Evolutionary conservation across 208 protist genomes (phyloP).

Genomic region (Crithidia thermophila): DNA sequence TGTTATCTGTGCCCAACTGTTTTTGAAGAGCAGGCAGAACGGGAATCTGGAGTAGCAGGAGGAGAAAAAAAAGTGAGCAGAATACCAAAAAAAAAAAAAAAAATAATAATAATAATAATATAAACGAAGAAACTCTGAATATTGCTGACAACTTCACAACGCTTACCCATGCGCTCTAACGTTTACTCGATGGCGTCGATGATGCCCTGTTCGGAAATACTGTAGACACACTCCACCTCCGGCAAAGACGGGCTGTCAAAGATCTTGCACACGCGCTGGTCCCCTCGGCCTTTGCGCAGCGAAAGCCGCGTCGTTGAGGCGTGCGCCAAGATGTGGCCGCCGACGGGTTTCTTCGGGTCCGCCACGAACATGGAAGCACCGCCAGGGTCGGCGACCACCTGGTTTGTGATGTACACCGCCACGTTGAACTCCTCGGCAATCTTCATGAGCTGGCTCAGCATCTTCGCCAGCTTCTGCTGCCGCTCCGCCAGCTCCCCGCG

Average conservation of each 20-base stretch:
- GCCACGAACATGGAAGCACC: slow-evolving; percentile 97
- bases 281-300: slow-evolving; percentile 96
- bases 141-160: no score
- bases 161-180: no score
- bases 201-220: slow-evolving; percentile 97
- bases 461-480: slow-evolving; percentile 94
- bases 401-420: slow-evolving; percentile 99
- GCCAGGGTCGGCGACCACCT: slow-evolving; percentile 98
- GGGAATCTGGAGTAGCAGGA: slow-evolving; percentile 21
- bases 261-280: slow-evolving; percentile 98
- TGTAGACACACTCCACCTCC: slow-evolving; percentile 96
- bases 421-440: slow-evolving; percentile 99
- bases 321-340: slow-evolving; percentile 99
- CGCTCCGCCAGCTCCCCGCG: slow-evolving; percentile 97
- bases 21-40: slow-evolving; percentile 12
- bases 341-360: slow-evolving; percentile 99
- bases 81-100: slow-evolving; percentile 11
- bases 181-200: slow-evolving; percentile 91
- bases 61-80: slow-evolving; percentile 19
- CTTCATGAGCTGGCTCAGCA: slow-evolving; percentile 95
- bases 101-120: neutral
- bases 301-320: slow-evolving; percentile 96
- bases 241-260: slow-evolving; percentile 98
- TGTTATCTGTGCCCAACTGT: no score
- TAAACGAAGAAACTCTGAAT: neutral